Evolutionary conservation across 2,329 filamentous ascomycete species (phyloP).

Genomic region (Colletotrichum phormii): DNA sequence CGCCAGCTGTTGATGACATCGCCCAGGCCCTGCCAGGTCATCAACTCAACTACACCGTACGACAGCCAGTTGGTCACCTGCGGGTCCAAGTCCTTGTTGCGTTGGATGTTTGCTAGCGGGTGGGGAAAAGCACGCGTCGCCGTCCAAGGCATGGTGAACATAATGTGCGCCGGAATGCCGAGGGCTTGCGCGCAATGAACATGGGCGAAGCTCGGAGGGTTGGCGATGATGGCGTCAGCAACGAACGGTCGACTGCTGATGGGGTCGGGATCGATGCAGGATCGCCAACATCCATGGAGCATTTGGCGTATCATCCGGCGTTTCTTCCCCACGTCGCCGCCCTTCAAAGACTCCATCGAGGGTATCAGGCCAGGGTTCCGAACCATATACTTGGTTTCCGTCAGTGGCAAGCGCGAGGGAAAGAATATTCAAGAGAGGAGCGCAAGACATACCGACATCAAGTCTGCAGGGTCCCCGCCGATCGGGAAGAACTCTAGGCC

Average conservation of each 20-base stretch:
- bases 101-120: conserved; percentile 77
- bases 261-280: conserved; percentile 38
- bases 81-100: conserved; percentile 50
- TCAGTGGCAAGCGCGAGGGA: conserved; percentile 12
- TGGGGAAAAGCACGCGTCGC: conserved; percentile 79
- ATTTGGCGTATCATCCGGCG: conserved; percentile 40
- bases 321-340: conserved; percentile 49
- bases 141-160: conserved; percentile 78
- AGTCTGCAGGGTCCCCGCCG: conserved; percentile 61
- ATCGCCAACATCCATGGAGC: conserved; percentile 40
- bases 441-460: conserved; percentile 53
- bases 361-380: conserved; percentile 46
- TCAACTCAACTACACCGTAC: conserved; percentile 78
- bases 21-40: conserved; percentile 76
- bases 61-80: conserved; percentile 78
- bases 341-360: conserved; percentile 41
- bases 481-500: conserved; percentile 65
- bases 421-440: conserved; percentile 43
- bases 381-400: conserved; percentile 42
- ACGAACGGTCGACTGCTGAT: conserved; percentile 51
- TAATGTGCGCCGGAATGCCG: conserved; percentile 56
- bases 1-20: conserved; percentile 68
- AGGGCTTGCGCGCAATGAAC: conserved; percentile 58
- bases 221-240: conserved; percentile 62
- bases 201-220: conserved; percentile 60